Evolutionary conservation across 1,139 yeast species (phyloP).

Genomic region (Yarrowia galli): DNA sequence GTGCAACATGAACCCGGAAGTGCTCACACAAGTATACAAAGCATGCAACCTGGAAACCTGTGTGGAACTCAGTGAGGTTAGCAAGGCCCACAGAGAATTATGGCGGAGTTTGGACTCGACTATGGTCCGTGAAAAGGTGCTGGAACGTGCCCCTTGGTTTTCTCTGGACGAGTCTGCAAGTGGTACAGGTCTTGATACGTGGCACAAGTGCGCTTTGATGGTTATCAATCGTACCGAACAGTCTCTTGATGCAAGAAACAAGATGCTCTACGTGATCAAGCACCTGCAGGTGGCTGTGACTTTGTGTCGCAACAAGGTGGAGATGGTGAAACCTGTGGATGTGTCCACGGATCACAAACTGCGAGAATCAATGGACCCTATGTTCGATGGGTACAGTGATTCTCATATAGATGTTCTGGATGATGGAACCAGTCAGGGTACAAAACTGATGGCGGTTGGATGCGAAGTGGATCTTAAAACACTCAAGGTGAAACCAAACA

Average conservation of each 20-base stretch:
- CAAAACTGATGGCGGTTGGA: background rate
- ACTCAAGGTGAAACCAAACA: background rate
- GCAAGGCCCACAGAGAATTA: background rate
- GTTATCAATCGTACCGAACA: too few species aligned
- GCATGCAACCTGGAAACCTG: background rate
- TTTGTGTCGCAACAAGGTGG: background rate
- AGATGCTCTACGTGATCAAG: background rate
- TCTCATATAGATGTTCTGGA: background rate
- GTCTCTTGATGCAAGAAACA: background rate
- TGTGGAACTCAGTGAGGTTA: background rate
- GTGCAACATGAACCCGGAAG: background rate
- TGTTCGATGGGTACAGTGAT: background rate
- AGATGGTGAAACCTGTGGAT: background rate
- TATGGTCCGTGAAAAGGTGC: background rate
- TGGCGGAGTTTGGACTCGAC: background rate
- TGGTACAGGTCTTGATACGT: background rate
- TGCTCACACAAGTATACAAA: background rate
- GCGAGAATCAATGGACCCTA: background rate
- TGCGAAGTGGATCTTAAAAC: background rate
- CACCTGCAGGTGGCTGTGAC: background rate
- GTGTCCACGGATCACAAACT: background rate
- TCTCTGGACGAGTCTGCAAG: background rate
- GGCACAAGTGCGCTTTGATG: background rate
- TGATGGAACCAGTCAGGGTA: background rate
- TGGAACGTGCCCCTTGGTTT: background rate